Base-by-base conservation (phyloP, 2,329 filamentous ascomycete species). In the Nigrospora osmanthi region DNA sequence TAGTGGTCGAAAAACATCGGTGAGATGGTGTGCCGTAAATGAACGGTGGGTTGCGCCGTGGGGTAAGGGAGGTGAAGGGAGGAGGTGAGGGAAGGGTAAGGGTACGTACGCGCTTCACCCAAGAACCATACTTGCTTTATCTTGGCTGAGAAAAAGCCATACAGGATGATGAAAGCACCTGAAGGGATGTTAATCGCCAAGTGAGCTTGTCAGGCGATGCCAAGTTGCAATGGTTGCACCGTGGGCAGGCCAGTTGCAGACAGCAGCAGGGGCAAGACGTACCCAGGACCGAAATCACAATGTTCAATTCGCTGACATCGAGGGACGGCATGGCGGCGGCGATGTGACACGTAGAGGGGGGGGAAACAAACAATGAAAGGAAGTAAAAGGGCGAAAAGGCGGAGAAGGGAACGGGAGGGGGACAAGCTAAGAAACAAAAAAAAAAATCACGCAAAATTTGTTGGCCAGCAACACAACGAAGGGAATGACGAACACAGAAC, bases 251-350 rank as follows among this genome's bases (percentile, higher is more conserved):
- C 23, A 2, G 5, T 10, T 28, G 23, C 23, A 28, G 23, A 28
- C 9, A 28, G 6, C 23, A 6, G 23, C 23, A 28, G 23, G 23
- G 19, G 6, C 12, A 13, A 11, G 11, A 12, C 65, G 46, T 55
- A 72, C 71, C 70, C 42, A 74, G 53, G 6, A 73, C 57, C 10
- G 64, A 58, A 31, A 71, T 58, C 36, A 76, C 70, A 15, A 76
- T 64, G 52, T 78, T 78, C 46, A 78, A 65, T 51, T 76, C 72
- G 40, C 68, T 73, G 12, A 74, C 54, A 38, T 73, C 69, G 40
- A 76, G 65, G 17, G 65, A 65, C 42, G 70, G 70, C 70, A 73
- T 73, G 45, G 42, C 23, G 17, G 16, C 16, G 31, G 12, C 31
- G 9, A 40, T 32, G 38, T 40, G 31, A 23, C 32, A n/a, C 13